phyloP scores from a whole-genome alignment of 345 rosid genomes.

The Lepidium sativum region DNA sequence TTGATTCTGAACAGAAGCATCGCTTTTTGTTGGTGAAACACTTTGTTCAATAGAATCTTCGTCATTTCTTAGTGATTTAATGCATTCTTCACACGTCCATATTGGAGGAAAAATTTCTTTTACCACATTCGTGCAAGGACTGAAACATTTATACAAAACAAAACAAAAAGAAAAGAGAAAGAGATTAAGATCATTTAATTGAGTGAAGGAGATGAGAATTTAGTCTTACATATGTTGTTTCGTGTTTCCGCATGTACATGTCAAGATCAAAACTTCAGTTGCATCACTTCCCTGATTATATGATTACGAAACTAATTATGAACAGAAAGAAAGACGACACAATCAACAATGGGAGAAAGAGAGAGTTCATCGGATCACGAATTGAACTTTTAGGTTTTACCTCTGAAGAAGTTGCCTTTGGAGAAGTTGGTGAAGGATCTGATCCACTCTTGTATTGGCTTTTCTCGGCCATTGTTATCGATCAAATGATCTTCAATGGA shows the following conservation, averaged over 20 bases:
- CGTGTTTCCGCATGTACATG: not conserved
- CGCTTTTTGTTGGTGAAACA: no score
- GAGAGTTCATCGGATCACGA: not conserved
- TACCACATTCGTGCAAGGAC: not conserved
- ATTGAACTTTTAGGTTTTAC: not conserved
- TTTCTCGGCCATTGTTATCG: not conserved
- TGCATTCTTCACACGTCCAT: not conserved
- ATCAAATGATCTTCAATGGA: not conserved
- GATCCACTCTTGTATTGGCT: not conserved
- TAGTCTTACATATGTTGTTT: slow-evolving; percentile 7
- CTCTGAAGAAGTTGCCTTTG: not conserved
- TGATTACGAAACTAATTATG: no score
- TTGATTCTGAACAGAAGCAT: not conserved
- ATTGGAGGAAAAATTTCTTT: not conserved
- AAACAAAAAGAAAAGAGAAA: not conserved
- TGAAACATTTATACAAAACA: not conserved
- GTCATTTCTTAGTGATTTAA: not conserved
- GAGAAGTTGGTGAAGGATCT: not conserved
- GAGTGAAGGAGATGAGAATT: not conserved
- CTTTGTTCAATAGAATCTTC: not conserved
- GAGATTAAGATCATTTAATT: not conserved
- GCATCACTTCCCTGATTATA: not conserved
- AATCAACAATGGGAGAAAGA: not conserved
- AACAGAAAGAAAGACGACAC: not conserved
- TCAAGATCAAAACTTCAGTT: not conserved